Conservation (phyloP, 331 rosid species). For the Acacia pycnantha region DNA sequence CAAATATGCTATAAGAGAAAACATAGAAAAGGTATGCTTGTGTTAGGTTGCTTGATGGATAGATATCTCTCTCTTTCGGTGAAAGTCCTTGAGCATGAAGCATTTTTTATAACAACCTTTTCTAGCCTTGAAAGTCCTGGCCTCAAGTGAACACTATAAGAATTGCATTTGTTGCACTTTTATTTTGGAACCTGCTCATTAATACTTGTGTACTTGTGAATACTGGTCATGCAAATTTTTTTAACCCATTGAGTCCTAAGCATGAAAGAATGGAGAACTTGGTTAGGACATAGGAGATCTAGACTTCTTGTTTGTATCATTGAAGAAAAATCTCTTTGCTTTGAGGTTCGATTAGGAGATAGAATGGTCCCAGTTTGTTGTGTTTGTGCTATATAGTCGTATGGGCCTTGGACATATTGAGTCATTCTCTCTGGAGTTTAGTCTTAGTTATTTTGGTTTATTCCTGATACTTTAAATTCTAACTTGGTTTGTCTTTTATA, state of each 20-base stretch:
- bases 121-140: too few species aligned
- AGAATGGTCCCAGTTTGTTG: neutral
- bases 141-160: too few species aligned
- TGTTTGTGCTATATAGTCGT: neutral
- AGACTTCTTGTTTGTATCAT: neutral
- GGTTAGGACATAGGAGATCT: neutral
- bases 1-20: conserved; percentile 77
- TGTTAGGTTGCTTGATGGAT: neutral
- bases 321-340: neutral
- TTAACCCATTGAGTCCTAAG: neutral
- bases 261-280: neutral
- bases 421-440: neutral
- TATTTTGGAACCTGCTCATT: neutral
- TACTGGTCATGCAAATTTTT: neutral
- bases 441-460: neutral
- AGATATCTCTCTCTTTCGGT: neutral
- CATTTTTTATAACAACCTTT: neutral
- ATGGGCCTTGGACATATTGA: neutral
- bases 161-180: too few species aligned
- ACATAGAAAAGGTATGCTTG: conserved; percentile 65
- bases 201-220: neutral
- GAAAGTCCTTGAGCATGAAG: neutral
- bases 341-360: neutral
- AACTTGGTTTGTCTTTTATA: conserved; percentile 16
- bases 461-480: neutral